Conservation (phyloP, 1,139 yeast species). For the Saccharomyces hybrid region DNA sequence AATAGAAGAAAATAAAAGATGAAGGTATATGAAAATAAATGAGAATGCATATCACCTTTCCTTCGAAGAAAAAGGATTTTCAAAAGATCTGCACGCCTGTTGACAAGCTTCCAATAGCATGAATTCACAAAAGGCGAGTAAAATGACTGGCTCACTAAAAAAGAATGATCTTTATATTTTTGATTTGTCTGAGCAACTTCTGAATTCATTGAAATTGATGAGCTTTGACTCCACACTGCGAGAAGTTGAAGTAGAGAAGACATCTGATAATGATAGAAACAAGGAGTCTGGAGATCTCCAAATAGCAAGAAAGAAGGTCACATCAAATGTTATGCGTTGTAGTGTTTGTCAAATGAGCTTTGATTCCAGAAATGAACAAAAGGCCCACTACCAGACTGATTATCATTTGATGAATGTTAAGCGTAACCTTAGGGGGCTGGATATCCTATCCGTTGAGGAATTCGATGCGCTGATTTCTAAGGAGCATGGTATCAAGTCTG, state of each 20-base stretch:
- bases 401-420: constrained; percentile 55
- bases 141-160: constrained; percentile 6
- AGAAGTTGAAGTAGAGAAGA: background rate
- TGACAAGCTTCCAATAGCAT: background rate
- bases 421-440: constrained; percentile 42
- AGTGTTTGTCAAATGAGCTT: constrained; percentile 20
- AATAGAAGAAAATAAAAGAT: background rate
- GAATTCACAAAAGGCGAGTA: background rate
- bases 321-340: constrained; percentile 15
- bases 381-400: constrained; percentile 55
- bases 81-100: background rate
- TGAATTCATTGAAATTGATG: constrained; percentile 46
- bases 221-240: constrained; percentile 42
- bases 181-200: constrained; percentile 39
- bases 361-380: constrained; percentile 24
- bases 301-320: constrained; percentile 2
- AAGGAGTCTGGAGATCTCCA: background rate
- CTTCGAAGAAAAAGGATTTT: background rate
- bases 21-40: background rate
- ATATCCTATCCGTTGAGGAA: constrained; percentile 48
- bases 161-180: constrained; percentile 48
- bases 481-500: constrained; percentile 23
- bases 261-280: background rate
- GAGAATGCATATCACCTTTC: background rate
- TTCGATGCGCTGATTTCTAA: constrained; percentile 51